Base-by-base conservation (phyloP, 495 filamentous ascomycete species). In the Penicillium maclennaniae region DNA sequence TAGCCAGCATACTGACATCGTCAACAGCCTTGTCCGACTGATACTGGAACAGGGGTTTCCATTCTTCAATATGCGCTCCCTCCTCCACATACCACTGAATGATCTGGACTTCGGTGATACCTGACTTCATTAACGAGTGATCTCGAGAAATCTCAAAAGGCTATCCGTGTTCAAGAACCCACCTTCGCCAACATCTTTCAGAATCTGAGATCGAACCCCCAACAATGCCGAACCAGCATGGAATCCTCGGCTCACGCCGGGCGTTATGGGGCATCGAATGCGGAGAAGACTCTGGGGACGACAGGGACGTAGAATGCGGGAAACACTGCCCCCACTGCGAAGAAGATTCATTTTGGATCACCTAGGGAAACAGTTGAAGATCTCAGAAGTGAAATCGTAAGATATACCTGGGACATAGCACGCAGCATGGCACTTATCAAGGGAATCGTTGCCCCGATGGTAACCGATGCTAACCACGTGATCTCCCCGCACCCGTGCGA, bases 31-130 rank as follows among this genome's bases (percentile, higher is more conserved):
- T 99, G 73, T 99, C 95, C 49, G 88, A 93, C 67, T 97, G 93
- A 38, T 97, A 95, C 72, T 99, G 93, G 69, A 95, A 99, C 36
- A 99, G 74, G 49, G 90, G 92, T 65, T 95, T 92, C 82, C 95
- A 99, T 72, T 99, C 91, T 75, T 97, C 92, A 59, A 99, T 91
- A 48, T 90, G 84, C 21, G 95, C 95, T 45, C 88, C 92, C 46
- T 95, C 92, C 69, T 96, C 87, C 54, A 97, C 93, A 69, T 97
- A 99, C 95, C 95, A 99, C 76, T 97, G 95, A 60, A 97, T 97
- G 63, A 99, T 89, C 69, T 97, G 92, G 69, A 93, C 95, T 73
- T 98, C 93, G 58, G 91, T 89, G 63, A 97, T 98, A 44, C 93
- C 91, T 96, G 52, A 38, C 14, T 34, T 34, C 43, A 51, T 56